Percentiles rank a stretch among this genome's conserved stretches.
Conservation (phyloP, 2,329 filamentous ascomycete genomes). For the Sporothrix phasma region DNA sequence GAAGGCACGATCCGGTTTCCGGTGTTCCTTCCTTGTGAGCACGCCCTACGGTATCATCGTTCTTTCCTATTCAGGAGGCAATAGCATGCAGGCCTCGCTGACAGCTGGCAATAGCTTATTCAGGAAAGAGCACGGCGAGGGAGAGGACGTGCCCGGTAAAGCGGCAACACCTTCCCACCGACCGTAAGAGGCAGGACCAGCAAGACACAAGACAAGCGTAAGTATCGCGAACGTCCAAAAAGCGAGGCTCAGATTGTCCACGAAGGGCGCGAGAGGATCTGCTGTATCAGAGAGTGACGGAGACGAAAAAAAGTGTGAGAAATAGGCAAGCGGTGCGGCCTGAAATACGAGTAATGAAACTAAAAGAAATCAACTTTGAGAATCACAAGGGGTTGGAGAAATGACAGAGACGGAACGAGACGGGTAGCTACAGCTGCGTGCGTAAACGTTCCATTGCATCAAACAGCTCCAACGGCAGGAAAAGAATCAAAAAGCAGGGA, state of each 20-base stretch:
- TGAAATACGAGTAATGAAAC: background rate
- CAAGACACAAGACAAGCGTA: background rate
- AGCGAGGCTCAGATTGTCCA: background rate
- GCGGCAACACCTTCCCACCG: background rate
- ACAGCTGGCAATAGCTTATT: background rate
- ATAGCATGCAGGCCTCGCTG: background rate
- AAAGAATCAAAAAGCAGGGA: background rate
- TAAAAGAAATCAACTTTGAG: background rate
- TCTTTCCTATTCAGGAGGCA: background rate
- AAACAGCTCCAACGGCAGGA: background rate
- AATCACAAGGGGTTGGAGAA: background rate
- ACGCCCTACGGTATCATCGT: background rate
- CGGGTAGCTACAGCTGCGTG: background rate
- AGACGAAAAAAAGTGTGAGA: background rate
- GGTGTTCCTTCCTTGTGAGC: background rate
- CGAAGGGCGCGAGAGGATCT: too few relatives aligned
- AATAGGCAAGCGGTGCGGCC: background rate
- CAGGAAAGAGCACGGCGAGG: background rate
- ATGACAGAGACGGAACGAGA: background rate
- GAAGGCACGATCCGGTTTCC: background rate
- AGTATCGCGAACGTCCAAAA: background rate
- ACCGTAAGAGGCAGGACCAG: background rate
- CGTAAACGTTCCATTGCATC: constrained; percentile 3
- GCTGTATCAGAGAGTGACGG: background rate
- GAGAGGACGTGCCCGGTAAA: background rate